Base-by-base conservation (phyloP, 495 filamentous ascomycete species). In the Tuber indicum region DNA sequence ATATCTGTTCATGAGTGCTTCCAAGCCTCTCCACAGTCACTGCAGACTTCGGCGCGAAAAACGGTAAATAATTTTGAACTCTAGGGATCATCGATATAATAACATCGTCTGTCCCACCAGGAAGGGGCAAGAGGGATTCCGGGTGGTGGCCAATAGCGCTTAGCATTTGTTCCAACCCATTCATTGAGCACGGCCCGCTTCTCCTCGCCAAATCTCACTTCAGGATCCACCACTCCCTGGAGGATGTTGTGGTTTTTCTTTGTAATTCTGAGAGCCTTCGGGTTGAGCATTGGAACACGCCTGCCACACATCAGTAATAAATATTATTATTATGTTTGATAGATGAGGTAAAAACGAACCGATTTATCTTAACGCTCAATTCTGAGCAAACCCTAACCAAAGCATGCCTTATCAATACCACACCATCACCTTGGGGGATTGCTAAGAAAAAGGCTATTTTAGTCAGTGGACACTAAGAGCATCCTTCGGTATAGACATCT, bases 201-300 rank as follows among this genome's bases (percentile, higher is more conserved):
- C 79, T 90, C 89, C 74, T 93, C 89, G 10, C 91, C 88, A 26
- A 96, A 86, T 16, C 90, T 88, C 73, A 92, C 88, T 1, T 87
- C 86, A 0, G 89, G 88, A 42, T 87, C 85, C 46, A 89, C 89
- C 39, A 95, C 92, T 32, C 93, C 93, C 86, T 97, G 93, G 5
- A 97, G 90, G 81, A 95, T 95, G 83, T 97, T 97, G 87, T 97
- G 93, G 79, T 94, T 92, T 72, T 90, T 94, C 85, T 97, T 96
- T 75, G 93, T 97, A 76, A 93, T 91, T 46, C 92, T 89, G 84
- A 96, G 96, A 21, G 95, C 91, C 32, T 91, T 92, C 0, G 93
- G 93, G 46, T 91, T 91, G 26, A 93, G 93, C 82, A 93, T 94
- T 7, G 93, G 94, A 4, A 96, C 93, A 81, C 89, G 90, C 88